A percentile compares a stretch with the other conserved stretches of the same genome.
These are phyloP conservation scores for Aspergillus neotritici DNA, from an alignment of 2,329 filamentous ascomycete species.

Conservation along the genomic window DNA sequence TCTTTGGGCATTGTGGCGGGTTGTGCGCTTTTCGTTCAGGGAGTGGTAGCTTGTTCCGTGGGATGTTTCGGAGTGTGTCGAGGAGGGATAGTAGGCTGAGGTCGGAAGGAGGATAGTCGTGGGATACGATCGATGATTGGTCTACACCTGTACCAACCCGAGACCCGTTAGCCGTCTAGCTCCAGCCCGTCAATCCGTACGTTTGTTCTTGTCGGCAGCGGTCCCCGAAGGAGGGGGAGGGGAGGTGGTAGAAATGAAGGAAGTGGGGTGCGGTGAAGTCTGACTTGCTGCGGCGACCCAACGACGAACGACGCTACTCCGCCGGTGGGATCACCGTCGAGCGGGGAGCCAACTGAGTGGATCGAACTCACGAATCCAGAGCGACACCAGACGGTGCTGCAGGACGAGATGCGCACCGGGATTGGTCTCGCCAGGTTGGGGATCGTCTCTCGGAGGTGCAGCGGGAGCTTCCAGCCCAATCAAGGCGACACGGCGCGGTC, in stretches of 20 bases:
- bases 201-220: too few species aligned
- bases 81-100: too few species aligned
- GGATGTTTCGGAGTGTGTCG: neutral
- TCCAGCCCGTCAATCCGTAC: too few species aligned
- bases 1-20: constrained; percentile 51
- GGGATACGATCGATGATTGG: neutral
- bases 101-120: neutral
- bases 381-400: constrained; percentile 9
- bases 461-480: constrained; percentile 11
- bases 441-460: too few species aligned
- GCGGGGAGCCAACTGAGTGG: constrained; percentile 4
- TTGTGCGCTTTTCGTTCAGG: constrained; percentile 1
- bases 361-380: constrained; percentile 9
- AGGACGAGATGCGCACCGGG: constrained; percentile 5
- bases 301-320: too few species aligned
- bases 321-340: constrained; percentile 9
- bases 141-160: neutral
- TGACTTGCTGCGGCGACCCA: too few species aligned
- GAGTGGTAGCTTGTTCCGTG: neutral
- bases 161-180: too few species aligned
- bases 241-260: constrained; percentile 5
- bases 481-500: constrained; percentile 9
- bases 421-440: neutral
- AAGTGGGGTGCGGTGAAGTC: neutral
- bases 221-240: neutral